These are phyloP conservation scores for Cercophora scortea DNA, from an alignment of 495 filamentous ascomycete genomes.

Conservation along the genomic window DNA sequence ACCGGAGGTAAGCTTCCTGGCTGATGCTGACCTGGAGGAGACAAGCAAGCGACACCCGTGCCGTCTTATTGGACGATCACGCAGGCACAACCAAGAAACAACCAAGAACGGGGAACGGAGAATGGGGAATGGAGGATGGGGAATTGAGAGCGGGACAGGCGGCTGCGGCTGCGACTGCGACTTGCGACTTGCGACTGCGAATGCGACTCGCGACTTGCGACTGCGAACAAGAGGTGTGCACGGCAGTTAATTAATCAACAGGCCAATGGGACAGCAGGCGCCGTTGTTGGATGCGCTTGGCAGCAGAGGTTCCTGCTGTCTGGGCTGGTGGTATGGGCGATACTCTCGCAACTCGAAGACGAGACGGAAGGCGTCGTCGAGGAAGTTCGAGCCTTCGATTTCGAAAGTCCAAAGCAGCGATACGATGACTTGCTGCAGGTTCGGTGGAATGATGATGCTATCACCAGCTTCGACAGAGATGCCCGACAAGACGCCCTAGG, in stretches of 20 bases:
- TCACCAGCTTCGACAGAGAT: no score
- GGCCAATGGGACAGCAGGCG: slow-evolving; percentile 16
- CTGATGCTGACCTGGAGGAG: not conserved
- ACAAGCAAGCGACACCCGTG: slow-evolving; percentile 5
- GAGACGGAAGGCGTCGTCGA: no score
- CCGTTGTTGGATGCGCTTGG: slow-evolving; percentile 2
- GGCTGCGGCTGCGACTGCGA: slow-evolving; percentile 2
- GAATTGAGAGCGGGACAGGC: slow-evolving; percentile 2
- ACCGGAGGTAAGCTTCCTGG: no score
- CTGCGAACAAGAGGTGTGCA: slow-evolving; percentile 7
- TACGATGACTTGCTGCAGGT: no score
- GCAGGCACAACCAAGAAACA: not conserved
- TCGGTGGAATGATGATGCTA: no score
- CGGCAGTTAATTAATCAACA: slow-evolving; percentile 19
- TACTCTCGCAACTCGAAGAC: no score
- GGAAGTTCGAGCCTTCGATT: no score
- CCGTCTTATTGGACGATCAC: slow-evolving; percentile 16
- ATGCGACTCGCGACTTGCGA: not conserved
- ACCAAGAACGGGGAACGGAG: not conserved
- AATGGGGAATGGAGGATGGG: not conserved
- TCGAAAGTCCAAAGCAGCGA: no score
- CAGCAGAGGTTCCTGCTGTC: no score
- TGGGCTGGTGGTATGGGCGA: no score
- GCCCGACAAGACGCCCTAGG: no score
- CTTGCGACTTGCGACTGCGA: not conserved